Evolutionary conservation across 2,329 filamentous ascomycete species (phyloP), one percentile per base, ranked within the genome.

Genomic region (Emergomyces pasteurianus): DNA sequence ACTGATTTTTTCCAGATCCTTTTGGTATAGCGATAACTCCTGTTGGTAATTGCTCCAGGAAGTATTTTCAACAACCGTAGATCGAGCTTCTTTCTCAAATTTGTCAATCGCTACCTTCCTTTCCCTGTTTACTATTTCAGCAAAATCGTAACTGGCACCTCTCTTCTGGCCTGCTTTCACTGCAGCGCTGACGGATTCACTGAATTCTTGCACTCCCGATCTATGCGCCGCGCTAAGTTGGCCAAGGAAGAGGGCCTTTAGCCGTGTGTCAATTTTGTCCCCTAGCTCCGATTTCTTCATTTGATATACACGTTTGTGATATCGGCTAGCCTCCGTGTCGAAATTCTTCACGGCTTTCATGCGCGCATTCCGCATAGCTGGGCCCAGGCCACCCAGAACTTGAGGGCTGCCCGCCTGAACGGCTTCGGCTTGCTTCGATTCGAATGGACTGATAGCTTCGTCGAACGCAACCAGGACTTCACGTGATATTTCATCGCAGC

Each of bases 81-180:
- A 83, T 68, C 86, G 82, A 0, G 89, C 90, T 69, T 94, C 88
- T 23, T 81, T 80, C 70, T 89, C 85, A 71, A 95, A 99, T 52
- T 83, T 82, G 18, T 85, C 81, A 42, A 96, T 72, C 0, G 90
- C 86, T 71, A 85, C 85, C 68, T 82, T 83, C 77, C 94, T 95
- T 73, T 96, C 89, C 60, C 84, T 81, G 46, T 85, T 84, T 6
- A 99, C 94, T 67, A 97, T 96, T 66, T 95, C 88, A 26, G 92
- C 91, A 74, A 99, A 99, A 71, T 99, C 94, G 70, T 99, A 97
- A 58, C 83, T 82, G 8, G 86, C 88, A 26, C 92, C 92, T 60
- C 91, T 90, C 79, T 95, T 96, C 74, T 97, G 92, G 2, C 92
- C 92, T 31, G 84, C 81, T 75, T 97, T 99, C 65, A 99, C 92